These are phyloP conservation scores for Botryotinia calthae DNA, from an alignment of 2,329 filamentous ascomycete genomes.

Conservation along the genomic window DNA sequence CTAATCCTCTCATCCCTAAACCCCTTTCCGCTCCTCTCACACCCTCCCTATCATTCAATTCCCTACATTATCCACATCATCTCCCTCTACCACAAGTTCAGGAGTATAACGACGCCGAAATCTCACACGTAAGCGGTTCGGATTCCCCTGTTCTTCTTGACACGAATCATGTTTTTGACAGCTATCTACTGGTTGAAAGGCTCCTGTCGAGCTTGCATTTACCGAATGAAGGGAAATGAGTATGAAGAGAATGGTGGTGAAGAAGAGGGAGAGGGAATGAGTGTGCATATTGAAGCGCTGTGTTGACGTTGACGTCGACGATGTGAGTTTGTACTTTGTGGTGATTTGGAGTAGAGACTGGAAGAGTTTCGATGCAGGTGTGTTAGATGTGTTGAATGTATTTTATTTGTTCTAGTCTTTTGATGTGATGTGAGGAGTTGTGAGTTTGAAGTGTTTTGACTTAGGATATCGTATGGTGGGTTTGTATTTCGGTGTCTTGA, in stretches of 20 bases:
- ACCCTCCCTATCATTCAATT: not conserved
- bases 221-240: accelerated
- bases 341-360: not conserved
- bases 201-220: not conserved
- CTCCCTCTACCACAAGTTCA: not conserved
- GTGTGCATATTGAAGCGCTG: not conserved
- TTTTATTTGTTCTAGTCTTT: not conserved
- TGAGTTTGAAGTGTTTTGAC: not conserved
- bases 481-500: not conserved
- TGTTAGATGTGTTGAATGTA: not conserved
- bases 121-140: not conserved
- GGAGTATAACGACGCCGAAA: not conserved
- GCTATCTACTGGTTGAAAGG: not conserved
- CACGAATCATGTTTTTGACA: not conserved
- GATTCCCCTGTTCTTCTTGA: not conserved
- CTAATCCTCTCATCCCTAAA: not conserved
- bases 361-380: not conserved
- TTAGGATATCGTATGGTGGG: not conserved
- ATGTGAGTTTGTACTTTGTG: not conserved
- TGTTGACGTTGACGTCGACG: not conserved
- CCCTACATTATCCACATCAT: not conserved
- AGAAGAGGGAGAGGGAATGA: not conserved
- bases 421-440: not conserved
- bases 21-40: not conserved
- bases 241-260: not conserved